A percentile compares a stretch with the other conserved stretches of the same genome.
phyloP scores from a whole-genome alignment of 306 rosid genomes.

The Begonia peltatifolia region DNA sequence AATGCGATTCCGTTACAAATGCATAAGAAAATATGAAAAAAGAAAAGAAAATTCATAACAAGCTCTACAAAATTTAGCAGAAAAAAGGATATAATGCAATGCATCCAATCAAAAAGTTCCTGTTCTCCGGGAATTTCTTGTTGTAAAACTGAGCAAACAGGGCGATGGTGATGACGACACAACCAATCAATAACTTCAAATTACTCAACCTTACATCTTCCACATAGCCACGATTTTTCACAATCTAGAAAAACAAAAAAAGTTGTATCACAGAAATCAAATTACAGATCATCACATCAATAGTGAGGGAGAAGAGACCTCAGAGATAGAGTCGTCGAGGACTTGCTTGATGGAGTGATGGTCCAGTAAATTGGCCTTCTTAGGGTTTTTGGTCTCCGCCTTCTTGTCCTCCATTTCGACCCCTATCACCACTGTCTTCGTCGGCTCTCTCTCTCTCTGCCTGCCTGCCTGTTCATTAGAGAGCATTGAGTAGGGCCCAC shows the following conservation, averaged over 20 bases:
- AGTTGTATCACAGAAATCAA: conserved; percentile 1
- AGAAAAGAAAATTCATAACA: background rate
- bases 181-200: conserved; percentile 46
- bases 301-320: conserved; percentile 28
- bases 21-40: background rate
- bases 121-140: conserved; percentile 86
- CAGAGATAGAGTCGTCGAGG: conserved; percentile 78
- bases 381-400: conserved; percentile 30
- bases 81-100: conserved; percentile 70
- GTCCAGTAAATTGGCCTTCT: conserved; percentile 83
- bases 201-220: conserved; percentile 91
- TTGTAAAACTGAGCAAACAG: conserved; percentile 89
- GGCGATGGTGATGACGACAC: conserved; percentile 59
- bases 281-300: background rate
- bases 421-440: no score
- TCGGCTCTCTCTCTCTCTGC: no score
- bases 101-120: conserved; percentile 67
- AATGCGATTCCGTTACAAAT: background rate
- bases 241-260: conserved; percentile 27
- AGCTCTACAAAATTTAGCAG: background rate
- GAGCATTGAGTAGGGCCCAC: no score
- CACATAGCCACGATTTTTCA: conserved; percentile 55
- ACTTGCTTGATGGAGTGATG: conserved; percentile 75
- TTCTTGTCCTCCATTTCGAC: background rate
- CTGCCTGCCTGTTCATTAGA: no score